A percentile compares a stretch with the other conserved stretches of the same genome.
phyloP scores from a whole-genome alignment of 352 stramenopile species.

The Plasmopara halstedii region DNA sequence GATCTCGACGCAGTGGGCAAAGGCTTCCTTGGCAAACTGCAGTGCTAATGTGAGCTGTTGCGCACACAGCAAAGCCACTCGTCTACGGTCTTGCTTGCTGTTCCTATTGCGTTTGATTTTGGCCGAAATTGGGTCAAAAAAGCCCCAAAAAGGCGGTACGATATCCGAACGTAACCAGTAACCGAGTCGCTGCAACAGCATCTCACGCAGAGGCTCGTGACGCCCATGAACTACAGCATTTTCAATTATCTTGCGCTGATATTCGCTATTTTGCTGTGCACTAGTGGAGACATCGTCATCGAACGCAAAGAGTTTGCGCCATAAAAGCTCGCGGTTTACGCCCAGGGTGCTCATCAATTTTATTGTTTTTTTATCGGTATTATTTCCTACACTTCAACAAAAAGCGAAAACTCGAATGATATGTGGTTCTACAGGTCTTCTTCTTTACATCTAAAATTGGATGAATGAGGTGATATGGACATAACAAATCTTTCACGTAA shows the following conservation, averaged over 20 bases:
- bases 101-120: conserved; percentile 6
- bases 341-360: conserved; percentile 12
- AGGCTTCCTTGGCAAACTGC: conserved; percentile 65
- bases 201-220: conserved; percentile 41
- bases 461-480: no score
- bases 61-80: conserved; percentile 38
- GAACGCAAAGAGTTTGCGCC: conserved; percentile 64
- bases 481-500: no score
- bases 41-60: conserved; percentile 65
- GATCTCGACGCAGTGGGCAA: conserved; percentile 59
- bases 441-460: no score
- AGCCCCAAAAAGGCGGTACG: conserved; percentile 54
- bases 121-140: conserved; percentile 28
- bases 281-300: conserved; percentile 12
- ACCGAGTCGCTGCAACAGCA: conserved; percentile 51
- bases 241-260: conserved; percentile 30
- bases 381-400: no score
- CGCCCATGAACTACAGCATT: conserved; percentile 18
- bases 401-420: no score
- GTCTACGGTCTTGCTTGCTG: conserved; percentile 18
- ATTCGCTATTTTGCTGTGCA: conserved; percentile 12
- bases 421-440: no score
- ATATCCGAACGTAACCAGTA: conserved; percentile 64
- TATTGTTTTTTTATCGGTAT: conserved; percentile 5
- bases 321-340: conserved; percentile 57